A percentile compares a stretch with the other conserved stretches of the same genome.
phyloP scores from a whole-genome alignment of 2,329 filamentous ascomycete genomes.

The Fusarium sp. region DNA sequence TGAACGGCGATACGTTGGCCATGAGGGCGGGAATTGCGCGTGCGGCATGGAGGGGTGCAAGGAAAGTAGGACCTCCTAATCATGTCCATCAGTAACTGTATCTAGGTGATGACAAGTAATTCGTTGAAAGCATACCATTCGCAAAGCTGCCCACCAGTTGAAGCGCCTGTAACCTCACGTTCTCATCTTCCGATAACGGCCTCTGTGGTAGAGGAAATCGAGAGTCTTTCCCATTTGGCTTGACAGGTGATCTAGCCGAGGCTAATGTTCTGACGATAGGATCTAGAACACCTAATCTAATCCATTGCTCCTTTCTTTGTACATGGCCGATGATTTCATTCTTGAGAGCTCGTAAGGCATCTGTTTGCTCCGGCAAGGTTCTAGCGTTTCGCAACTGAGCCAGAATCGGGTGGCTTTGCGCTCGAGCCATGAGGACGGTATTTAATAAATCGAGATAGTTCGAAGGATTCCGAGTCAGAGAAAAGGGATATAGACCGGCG shows the following conservation, averaged over 20 bases:
- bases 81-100: conserved; percentile 30
- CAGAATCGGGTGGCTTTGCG: conserved; percentile 65
- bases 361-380: conserved; percentile 64
- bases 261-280: conserved; percentile 64
- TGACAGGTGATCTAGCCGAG: conserved; percentile 49
- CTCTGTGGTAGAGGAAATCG: conserved; percentile 51
- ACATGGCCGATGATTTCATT: conserved; percentile 91
- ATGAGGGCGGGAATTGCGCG: conserved; percentile 77
- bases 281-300: conserved; percentile 76
- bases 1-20: conserved; percentile 73
- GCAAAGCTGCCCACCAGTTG: conserved; percentile 88
- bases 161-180: conserved; percentile 80
- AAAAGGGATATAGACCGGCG: background rate
- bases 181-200: conserved; percentile 71
- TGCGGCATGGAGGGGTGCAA: conserved; percentile 78
- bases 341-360: conserved; percentile 79
- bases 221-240: conserved; percentile 56
- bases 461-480: background rate
- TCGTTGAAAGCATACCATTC: conserved; percentile 71
- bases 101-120: background rate
- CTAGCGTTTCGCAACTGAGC: conserved; percentile 68
- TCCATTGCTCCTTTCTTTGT: conserved; percentile 84
- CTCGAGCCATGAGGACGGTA: conserved; percentile 63
- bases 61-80: conserved; percentile 82
- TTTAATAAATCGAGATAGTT: conserved; percentile 2